phyloP scores from a whole-genome alignment of 805 yeast genomes.

The Ogataea ramenticola region DNA sequence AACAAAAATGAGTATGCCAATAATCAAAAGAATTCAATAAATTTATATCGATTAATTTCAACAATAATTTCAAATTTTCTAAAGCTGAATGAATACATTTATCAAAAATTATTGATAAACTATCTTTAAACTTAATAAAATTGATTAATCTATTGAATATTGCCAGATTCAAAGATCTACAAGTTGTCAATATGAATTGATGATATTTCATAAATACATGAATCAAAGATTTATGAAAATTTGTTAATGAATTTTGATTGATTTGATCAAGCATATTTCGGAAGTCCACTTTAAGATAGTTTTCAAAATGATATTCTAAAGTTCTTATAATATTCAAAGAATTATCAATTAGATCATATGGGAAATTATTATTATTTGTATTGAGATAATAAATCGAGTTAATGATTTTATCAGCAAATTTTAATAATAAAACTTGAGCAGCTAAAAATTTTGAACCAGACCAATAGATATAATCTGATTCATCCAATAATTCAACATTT shows the following conservation, averaged over 20 bases:
- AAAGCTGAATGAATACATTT: constrained; percentile 26
- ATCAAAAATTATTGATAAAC: constrained; percentile 19
- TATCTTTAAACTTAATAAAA: constrained; percentile 11
- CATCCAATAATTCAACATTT: constrained; percentile 22
- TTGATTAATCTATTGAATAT: constrained; percentile 24
- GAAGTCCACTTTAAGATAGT: constrained; percentile 12
- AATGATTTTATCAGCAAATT: constrained; percentile 25
- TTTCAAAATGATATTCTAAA: constrained; percentile 19
- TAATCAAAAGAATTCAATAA: constrained; percentile 30
- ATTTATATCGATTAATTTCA: constrained; percentile 20
- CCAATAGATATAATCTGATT: constrained; percentile 22
- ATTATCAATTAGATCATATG: constrained; percentile 13
- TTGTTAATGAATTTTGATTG: constrained; percentile 11
- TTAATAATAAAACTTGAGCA: constrained; percentile 19
- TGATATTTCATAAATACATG: constrained; percentile 28
- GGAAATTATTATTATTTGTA: constrained; percentile 16
- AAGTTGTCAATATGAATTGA: constrained; percentile 28
- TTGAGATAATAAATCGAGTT: constrained; percentile 25
- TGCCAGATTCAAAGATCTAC: constrained; percentile 28
- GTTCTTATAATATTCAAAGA: constrained; percentile 11
- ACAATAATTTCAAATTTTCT: constrained; percentile 23
- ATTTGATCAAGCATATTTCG: constrained; percentile 13
- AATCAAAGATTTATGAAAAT: constrained; percentile 16
- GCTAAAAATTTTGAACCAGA: constrained; percentile 22
- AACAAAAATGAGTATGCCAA: constrained; percentile 33